Evolutionary conservation across 1,284 basidiomycete species (phyloP).

Genomic region (Microbotryum lychnidis-dioicae): DNA sequence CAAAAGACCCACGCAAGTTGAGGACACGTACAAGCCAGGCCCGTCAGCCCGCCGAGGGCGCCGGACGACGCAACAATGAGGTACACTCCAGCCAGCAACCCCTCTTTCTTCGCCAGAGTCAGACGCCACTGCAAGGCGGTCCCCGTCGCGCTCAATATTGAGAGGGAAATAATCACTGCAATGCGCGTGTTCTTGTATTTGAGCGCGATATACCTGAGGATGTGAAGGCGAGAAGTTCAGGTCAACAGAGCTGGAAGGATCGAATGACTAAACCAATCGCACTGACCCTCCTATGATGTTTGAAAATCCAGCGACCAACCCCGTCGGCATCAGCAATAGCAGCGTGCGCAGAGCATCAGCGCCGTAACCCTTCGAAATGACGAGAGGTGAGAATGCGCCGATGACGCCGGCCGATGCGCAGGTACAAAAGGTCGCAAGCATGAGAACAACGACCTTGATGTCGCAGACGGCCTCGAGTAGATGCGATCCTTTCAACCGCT

Average conservation of each 20-base stretch:
- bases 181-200: background rate
- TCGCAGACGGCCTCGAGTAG: background rate
- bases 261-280: no score
- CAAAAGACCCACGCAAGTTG: no score
- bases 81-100: background rate
- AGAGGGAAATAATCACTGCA: background rate
- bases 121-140: constrained; percentile 2
- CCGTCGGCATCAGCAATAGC: constrained; percentile 1
- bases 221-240: no score
- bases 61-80: background rate
- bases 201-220: background rate
- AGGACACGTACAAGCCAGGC: background rate
- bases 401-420: background rate
- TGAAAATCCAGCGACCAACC: background rate
- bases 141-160: background rate
- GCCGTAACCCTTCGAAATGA: background rate
- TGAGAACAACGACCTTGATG: background rate
- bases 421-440: background rate
- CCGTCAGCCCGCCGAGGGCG: background rate
- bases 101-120: background rate
- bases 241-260: no score
- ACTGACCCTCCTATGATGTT: background rate
- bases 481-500: background rate
- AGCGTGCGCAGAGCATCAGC: background rate
- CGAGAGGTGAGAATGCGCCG: background rate